Evolutionary conservation across 768 basidiomycete species (phyloP), one percentile per base, ranked within the genome.

Genomic region (Termitomyces sp.): DNA sequence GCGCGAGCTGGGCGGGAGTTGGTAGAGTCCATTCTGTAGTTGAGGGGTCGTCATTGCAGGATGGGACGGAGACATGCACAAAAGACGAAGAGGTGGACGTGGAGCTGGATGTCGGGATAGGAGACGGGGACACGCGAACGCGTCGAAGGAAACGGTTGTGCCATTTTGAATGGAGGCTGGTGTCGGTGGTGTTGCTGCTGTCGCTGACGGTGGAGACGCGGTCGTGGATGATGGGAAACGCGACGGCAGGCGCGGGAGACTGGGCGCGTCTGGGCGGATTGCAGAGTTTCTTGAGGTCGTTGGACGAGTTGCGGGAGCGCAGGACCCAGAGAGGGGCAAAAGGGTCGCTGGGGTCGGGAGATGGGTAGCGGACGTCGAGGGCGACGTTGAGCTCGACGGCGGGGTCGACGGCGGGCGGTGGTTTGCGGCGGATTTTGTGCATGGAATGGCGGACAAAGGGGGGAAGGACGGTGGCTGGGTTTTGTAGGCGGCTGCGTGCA

Each of bases 291-390:
- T 33, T 49, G 50, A 76, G 70, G 18, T 74, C 71, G 20, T 75
- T 75, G 62, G 78, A 80, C 5, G 82, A 73, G n/a, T 70, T 81
- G 57, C 86, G 80, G 60, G 77, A 81, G 52, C 88, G 82, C 30
- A 90, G 76, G 27, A 83, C 82, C 66, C 82, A 81, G 45, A 90
- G 80, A 0, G 88, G 82, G 6, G 84, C 87, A 62, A 89, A 89
- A 1, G 88, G 88, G 68, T 90, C 87, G 18, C 66, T 67, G 22
- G 86, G 87, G 70, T 90, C 88, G 33, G 87, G 86, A 2, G 75
- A 70, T 5, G 88, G 88, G 68, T 89, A 90, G 42, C 82, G 56
- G 8, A 16, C 20, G 34, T 50, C 34, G 46, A 34, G 15, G n/a
- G 11, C 56, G 15, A 41, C 76, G n/a, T 24, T 46, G 55, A 76